Evolutionary conservation across 2,329 filamentous ascomycete genomes (phyloP).

Genomic region (Eutypa lata): DNA sequence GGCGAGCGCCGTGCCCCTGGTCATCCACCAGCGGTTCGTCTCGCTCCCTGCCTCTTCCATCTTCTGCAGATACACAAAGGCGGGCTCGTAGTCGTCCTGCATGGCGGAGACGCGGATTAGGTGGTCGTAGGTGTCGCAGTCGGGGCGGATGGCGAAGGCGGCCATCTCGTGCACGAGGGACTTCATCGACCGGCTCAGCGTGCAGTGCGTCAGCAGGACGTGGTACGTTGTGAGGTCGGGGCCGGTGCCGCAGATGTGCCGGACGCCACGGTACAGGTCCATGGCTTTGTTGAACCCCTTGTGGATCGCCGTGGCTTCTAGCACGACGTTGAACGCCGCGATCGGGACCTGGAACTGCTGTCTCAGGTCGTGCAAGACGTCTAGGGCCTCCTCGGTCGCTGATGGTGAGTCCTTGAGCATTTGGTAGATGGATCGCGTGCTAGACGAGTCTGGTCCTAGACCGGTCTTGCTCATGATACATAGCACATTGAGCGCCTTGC

Average conservation of each 20-base stretch:
- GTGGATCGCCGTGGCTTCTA: slow-evolving; percentile 31
- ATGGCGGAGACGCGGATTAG: slow-evolving; percentile 30
- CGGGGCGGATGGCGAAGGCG: slow-evolving; percentile 29
- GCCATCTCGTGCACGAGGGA: slow-evolving; percentile 37
- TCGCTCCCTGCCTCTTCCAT: slow-evolving; percentile 20
- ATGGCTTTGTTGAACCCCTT: slow-evolving; percentile 25
- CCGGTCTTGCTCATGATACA: slow-evolving; percentile 70
- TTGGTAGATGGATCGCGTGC: slow-evolving; percentile 60
- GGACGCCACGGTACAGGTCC: slow-evolving; percentile 35
- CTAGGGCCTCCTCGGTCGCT: slow-evolving; percentile 50
- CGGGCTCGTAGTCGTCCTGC: slow-evolving; percentile 31
- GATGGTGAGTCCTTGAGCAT: slow-evolving; percentile 47
- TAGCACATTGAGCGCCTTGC: slow-evolving; percentile 65
- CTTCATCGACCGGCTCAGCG: slow-evolving; percentile 23
- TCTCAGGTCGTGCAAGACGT: slow-evolving; percentile 54
- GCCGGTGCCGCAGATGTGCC: slow-evolving; percentile 30
- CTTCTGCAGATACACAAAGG: slow-evolving; percentile 29
- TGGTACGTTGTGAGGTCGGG: slow-evolving; percentile 35
- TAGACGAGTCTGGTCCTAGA: slow-evolving; percentile 52
- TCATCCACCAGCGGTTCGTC: slow-evolving; percentile 33
- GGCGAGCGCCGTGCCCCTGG: slow-evolving; percentile 26
- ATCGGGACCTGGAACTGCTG: slow-evolving; percentile 31
- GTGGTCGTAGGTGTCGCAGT: slow-evolving; percentile 26
- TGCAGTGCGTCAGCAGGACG: slow-evolving; percentile 30
- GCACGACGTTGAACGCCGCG: slow-evolving; percentile 38